phyloP scores from a whole-genome alignment of 352 stramenopile species.

The Blastocystis sp. region DNA sequence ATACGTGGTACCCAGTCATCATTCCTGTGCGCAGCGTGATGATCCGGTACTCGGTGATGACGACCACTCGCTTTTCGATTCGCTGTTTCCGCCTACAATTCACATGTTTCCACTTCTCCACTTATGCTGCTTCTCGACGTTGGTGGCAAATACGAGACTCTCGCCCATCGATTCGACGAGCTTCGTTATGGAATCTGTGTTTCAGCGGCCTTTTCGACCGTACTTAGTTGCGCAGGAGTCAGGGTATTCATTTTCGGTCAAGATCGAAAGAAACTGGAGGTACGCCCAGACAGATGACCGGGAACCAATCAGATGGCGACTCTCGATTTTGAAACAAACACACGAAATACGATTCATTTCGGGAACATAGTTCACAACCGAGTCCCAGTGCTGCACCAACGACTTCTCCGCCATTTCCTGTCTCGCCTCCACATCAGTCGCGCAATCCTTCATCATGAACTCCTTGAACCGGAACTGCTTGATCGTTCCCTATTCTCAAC shows the following conservation, averaged over 20 bases:
- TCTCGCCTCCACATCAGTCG: slow-evolving; percentile 20
- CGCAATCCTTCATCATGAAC: slow-evolving; percentile 34
- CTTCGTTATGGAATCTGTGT: neutral
- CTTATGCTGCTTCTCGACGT: slow-evolving; percentile 42
- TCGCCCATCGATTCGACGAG: slow-evolving; percentile 23
- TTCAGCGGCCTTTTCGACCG: neutral
- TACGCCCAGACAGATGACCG: neutral
- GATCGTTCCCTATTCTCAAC: slow-evolving; percentile 7
- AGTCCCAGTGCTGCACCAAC: slow-evolving; percentile 45
- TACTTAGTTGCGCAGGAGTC: slow-evolving; percentile 1
- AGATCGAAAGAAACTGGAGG: neutral
- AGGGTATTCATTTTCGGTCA: neutral
- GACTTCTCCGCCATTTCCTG: slow-evolving; percentile 39
- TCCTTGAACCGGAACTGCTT: slow-evolving; percentile 29
- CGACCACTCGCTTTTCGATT: slow-evolving; percentile 34
- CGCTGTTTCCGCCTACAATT: neutral
- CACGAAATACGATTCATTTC: neutral
- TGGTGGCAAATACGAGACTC: neutral
- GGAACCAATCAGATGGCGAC: neutral
- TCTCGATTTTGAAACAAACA: neutral
- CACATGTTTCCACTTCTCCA: neutral
- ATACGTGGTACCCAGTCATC: slow-evolving; percentile 1
- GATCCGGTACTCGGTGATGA: slow-evolving; percentile 11
- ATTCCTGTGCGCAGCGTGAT: slow-evolving; percentile 16
- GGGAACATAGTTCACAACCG: slow-evolving; percentile 48